Evolutionary conservation across 2,329 filamentous ascomycete genomes (phyloP).

Genomic region (Diaporthe humulicola): DNA sequence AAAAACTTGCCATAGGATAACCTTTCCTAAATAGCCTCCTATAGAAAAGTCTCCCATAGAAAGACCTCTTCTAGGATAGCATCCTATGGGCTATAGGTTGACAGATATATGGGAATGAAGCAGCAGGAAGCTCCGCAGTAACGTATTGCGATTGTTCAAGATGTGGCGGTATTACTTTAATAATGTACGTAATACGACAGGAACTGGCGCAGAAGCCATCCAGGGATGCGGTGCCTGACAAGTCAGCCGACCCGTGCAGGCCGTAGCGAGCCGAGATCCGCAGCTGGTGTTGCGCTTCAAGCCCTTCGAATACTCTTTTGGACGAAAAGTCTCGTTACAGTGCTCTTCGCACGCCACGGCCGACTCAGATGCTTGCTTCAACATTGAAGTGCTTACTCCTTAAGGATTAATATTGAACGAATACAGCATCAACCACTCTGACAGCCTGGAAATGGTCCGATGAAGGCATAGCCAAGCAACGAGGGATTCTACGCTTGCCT

Average conservation of each 20-base stretch:
- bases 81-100: too few relatives aligned
- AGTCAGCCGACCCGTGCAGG: background rate
- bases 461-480: background rate
- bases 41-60: too few relatives aligned
- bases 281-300: background rate
- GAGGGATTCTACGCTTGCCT: background rate
- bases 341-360: background rate
- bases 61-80: too few relatives aligned
- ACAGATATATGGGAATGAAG: too few relatives aligned
- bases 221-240: background rate
- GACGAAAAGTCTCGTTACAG: background rate
- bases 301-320: background rate
- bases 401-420: background rate
- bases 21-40: too few relatives aligned
- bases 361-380: background rate
- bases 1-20: too few relatives aligned
- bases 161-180: too few relatives aligned
- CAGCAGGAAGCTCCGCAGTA: too few relatives aligned
- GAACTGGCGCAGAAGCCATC: too few relatives aligned
- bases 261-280: background rate
- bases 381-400: background rate
- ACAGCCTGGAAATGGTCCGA: background rate
- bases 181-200: too few relatives aligned
- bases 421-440: background rate
- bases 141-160: too few relatives aligned